Evolutionary conservation across 495 filamentous ascomycete genomes (phyloP), one percentile per base, ranked within the genome.

Genomic region (Penicillium pancosmium): DNA sequence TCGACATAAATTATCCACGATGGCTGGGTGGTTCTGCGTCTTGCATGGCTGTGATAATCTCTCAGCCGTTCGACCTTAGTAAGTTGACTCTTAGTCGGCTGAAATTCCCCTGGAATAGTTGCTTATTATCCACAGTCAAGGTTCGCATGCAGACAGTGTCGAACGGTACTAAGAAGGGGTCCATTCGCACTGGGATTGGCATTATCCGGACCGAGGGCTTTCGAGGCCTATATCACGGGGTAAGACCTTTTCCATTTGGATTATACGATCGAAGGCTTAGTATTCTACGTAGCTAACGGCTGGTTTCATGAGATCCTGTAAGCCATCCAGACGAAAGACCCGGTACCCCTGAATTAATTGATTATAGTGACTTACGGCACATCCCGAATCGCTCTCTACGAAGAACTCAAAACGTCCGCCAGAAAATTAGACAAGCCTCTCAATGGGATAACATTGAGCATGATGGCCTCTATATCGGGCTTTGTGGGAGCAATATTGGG

Each of bases 401-500:
- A 93, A 69, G 85, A 90, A 61, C 78, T 95, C 41, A 96, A 96
- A 73, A 71, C 82, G 12, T 76, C 75, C 21, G 76, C 87, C 55
- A 80, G 78, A n/a, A 78, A 77, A 23, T 65, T 76, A 18, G 59
- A 65, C 11, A 70, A 67, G 8, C 70, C 79, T 25, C 67, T 74
- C 5, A 84, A 84, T 0, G 79, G 92, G 35, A 78, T 82, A 0
- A 73, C 81, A 5, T 84, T 96, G 1, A 81, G 93, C 52, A 81
- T 79, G 53, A 86, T 94, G 71, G 87, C 92, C 34, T 85, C 84
- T 3, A 78, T 78, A 12, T 92, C 91, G 4, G 92, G 92, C 41
- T 87, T 93, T 68, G 66, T 92, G 0, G 92, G 92, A 43, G 92
- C 92, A 23, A 72, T 95, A 5, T 86, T 90, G 11, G 92, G 92